Conservation (phyloP, 2,329 filamentous ascomycete species). For the Cercospora sesami region DNA sequence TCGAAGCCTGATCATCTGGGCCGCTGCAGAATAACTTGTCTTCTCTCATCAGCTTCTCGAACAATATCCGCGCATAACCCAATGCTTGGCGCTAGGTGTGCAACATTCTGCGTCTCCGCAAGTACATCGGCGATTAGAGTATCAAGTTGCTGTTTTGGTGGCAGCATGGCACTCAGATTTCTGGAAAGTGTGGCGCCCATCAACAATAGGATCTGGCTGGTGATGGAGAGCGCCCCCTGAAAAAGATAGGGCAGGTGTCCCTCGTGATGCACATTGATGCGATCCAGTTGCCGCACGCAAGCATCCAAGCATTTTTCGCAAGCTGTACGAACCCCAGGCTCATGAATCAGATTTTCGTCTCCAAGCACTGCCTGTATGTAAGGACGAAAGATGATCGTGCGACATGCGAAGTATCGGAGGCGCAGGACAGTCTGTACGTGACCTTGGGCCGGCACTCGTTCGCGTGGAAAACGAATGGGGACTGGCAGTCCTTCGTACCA, state of each 20-base stretch:
- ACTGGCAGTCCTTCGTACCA: slow-evolving; percentile 79
- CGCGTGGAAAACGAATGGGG: slow-evolving; percentile 75
- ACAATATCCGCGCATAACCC: slow-evolving; percentile 76
- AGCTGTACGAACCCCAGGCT: slow-evolving; percentile 71
- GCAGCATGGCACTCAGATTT: slow-evolving; percentile 66
- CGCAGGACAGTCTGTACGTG: slow-evolving; percentile 77
- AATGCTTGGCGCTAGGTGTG: slow-evolving; percentile 73
- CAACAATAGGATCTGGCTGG: slow-evolving; percentile 76
- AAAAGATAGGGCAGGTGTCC: slow-evolving; percentile 84
- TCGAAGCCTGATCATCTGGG: slow-evolving; percentile 13
- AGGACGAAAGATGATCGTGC: slow-evolving; percentile 81
- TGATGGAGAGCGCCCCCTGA: slow-evolving; percentile 80
- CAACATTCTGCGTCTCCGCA: slow-evolving; percentile 71
- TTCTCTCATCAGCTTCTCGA: slow-evolving; percentile 70
- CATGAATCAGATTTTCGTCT: slow-evolving; percentile 70
- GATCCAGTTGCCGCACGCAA: slow-evolving; percentile 74
- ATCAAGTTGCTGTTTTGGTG: slow-evolving; percentile 60
- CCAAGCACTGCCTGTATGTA: slow-evolving; percentile 79
- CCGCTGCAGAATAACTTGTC: slow-evolving; percentile 56
- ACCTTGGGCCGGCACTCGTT: slow-evolving; percentile 65
- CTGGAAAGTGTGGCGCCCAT: slow-evolving; percentile 84
- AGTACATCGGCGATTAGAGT: slow-evolving; percentile 76
- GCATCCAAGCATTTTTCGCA: slow-evolving; percentile 81
- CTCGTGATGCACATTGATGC: slow-evolving; percentile 75
- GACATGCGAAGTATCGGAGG: slow-evolving; percentile 78